Evolutionary conservation across 2,329 filamentous ascomycete genomes (phyloP).

Genomic region (Clarireedia paspali): DNA sequence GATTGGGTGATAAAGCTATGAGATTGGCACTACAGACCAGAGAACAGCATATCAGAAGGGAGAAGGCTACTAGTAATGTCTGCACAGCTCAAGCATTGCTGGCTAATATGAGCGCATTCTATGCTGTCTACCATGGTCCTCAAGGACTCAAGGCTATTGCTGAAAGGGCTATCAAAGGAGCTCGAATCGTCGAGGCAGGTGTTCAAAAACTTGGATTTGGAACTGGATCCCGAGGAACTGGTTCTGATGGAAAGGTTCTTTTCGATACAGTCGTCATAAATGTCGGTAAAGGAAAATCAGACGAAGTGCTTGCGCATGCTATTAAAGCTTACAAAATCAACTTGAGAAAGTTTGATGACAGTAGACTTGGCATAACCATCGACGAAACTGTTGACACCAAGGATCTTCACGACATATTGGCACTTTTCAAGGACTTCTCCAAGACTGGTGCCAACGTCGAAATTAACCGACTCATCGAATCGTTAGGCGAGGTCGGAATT

Average conservation of each 20-base stretch:
- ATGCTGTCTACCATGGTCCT: conserved; percentile 89
- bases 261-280: conserved; percentile 79
- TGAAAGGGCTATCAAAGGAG: conserved; percentile 63
- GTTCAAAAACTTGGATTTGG: conserved; percentile 56
- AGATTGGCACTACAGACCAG: conserved; percentile 83
- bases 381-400: conserved; percentile 63
- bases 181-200: conserved; percentile 60
- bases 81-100: conserved; percentile 91
- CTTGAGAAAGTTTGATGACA: conserved; percentile 53
- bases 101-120: conserved; percentile 94
- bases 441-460: conserved; percentile 13
- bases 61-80: conserved; percentile 96
- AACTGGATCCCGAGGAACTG: conserved; percentile 50
- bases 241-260: conserved; percentile 47
- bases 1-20: conserved; percentile 72
- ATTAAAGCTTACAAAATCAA: conserved; percentile 48
- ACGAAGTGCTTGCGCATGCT: conserved; percentile 42
- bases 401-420: conserved; percentile 49
- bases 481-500: conserved; percentile 34
- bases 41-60: conserved; percentile 91
- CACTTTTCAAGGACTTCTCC: conserved; percentile 40
- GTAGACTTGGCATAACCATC: conserved; percentile 64
- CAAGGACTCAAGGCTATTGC: conserved; percentile 77
- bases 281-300: conserved; percentile 41
- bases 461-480: conserved; percentile 35